Evolutionary conservation across 2,329 filamentous ascomycete species (phyloP), one percentile per base, ranked within the genome.

Genomic region (Cryoendolithus antarcticus): DNA sequence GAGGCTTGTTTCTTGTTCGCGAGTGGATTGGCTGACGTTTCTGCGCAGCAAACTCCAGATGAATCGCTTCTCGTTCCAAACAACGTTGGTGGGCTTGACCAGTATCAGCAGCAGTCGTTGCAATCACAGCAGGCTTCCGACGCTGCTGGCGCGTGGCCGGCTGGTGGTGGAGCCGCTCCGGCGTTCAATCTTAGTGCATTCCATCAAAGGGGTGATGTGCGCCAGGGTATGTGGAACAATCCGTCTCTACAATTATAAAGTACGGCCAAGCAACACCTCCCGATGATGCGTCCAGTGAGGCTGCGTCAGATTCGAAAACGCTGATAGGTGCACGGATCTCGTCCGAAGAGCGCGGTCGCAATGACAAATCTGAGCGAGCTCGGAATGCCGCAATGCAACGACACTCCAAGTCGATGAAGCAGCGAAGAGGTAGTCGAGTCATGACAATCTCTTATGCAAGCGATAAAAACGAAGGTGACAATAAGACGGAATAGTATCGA

Each of bases 401-500:
- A 15, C 52, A 56, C 36, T 46, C 52, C 2, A 54, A 53, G 38
- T 44, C 50, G 6, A 53, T 52, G 43, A 50, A 48, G 31, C 48
- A 49, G 24, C 44, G 46, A 27, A 49, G 46, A 33, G 48, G 44
- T 7, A 47, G 43, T 24, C 34, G 30, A 7, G 31, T 32, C 33
- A 27, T 13, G 30, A 30, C 41, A 40, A 15, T 9, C 4, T 9
- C 4, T 7, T 13, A 9, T 6, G 15, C 12, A 4, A 33, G 32
- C 10, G 32, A n/a, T 19, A 48, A 47, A 4, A 39, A 28, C 4
- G 48, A 36, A n/a, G 44, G 47, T n/a, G 51, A 46, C 15, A 62
- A 67, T 7, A 75, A 72, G 49, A 65, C 74, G 21, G 67, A 64
- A 44, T 70, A 69, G 44, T 77, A 77, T 48, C 66, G 84, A 0